phyloP scores from a whole-genome alignment of 208 protist genomes.

The Wallacemonas collosoma region DNA sequence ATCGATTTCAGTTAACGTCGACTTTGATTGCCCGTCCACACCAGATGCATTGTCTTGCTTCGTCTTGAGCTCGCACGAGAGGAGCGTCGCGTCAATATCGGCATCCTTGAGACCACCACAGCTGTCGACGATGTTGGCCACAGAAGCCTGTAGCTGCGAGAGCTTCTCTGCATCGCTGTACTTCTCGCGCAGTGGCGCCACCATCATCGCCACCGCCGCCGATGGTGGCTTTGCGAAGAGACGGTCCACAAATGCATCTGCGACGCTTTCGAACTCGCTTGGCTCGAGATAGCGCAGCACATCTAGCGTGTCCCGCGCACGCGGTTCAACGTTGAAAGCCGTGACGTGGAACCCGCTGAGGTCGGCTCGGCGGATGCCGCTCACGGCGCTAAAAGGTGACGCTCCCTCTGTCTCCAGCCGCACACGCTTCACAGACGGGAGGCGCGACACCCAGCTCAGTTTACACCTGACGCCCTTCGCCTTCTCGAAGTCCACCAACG shows the following conservation, averaged over 20 bases:
- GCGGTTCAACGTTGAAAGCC: conserved; percentile 65
- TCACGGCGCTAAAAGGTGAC: conserved; percentile 24
- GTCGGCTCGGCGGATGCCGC: conserved; percentile 27
- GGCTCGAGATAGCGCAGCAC: conserved; percentile 61
- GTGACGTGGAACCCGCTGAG: conserved; percentile 69
- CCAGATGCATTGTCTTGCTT: too few species aligned
- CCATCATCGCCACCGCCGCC: conserved; percentile 69
- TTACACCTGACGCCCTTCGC: conserved; percentile 64
- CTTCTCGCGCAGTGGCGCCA: conserved; percentile 46
- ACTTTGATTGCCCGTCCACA: conserved; percentile 11
- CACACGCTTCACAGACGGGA: conserved; percentile 27
- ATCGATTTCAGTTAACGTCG: conserved; percentile 16
- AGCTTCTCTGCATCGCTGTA: conserved; percentile 33
- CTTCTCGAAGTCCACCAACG: conserved; percentile 78
- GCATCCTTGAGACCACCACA: conserved; percentile 31
- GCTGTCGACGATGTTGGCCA: conserved; percentile 45
- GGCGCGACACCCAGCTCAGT: conserved; percentile 59
- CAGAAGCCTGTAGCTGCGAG: conserved; percentile 43
- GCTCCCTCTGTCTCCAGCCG: conserved; percentile 18
- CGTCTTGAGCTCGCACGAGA: conserved; percentile 28
- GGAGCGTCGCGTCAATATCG: conserved; percentile 32
- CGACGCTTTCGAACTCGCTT: conserved; percentile 76
- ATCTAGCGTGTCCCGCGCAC: conserved; percentile 46
- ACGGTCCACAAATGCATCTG: conserved; percentile 62
- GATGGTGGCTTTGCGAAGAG: conserved; percentile 54